Evolutionary conservation across 192 early-diverging fungal genomes (phyloP).

Genomic region (Phlyctochytrium bullatum): DNA sequence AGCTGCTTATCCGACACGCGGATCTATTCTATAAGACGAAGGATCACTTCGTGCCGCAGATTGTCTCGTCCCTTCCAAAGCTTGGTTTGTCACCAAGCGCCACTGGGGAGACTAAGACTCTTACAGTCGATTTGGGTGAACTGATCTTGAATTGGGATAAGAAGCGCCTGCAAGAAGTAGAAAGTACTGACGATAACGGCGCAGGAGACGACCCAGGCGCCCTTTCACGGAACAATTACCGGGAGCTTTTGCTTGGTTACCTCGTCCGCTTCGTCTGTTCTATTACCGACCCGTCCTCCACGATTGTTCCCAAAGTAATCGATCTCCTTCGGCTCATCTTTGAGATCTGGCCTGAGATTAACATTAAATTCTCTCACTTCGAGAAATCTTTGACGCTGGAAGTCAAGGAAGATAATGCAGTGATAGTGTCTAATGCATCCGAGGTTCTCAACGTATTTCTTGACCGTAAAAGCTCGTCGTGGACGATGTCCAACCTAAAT

Average conservation of each 20-base stretch:
- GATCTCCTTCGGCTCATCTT: slow-evolving; percentile 65
- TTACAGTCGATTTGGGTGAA: slow-evolving; percentile 89
- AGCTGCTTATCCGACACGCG: slow-evolving; percentile 82
- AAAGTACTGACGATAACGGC: slow-evolving; percentile 27
- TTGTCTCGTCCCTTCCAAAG: slow-evolving; percentile 81
- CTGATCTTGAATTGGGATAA: slow-evolving; percentile 90
- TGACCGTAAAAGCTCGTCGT: slow-evolving; percentile 56
- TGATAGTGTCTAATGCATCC: slow-evolving; percentile 62
- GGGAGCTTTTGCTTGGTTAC: slow-evolving; percentile 38
- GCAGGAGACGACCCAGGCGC: slow-evolving; percentile 12
- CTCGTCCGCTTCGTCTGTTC: slow-evolving; percentile 57
- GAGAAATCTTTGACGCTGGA: slow-evolving; percentile 66
- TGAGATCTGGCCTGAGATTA: slow-evolving; percentile 72
- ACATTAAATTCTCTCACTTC: slow-evolving; percentile 61
- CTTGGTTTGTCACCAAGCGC: slow-evolving; percentile 84
- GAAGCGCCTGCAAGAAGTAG: slow-evolving; percentile 47
- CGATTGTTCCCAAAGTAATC: slow-evolving; percentile 49
- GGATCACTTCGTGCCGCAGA: slow-evolving; percentile 86
- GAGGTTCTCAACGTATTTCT: slow-evolving; percentile 68
- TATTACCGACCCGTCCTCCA: slow-evolving; percentile 33
- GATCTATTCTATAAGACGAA: slow-evolving; percentile 87
- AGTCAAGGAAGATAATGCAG: slow-evolving; percentile 50
- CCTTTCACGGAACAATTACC: slow-evolving; percentile 10
- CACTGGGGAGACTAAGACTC: slow-evolving; percentile 75
- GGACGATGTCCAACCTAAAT: slow-evolving; percentile 65